Evolutionary conservation across 257 asterid species (phyloP).

Genomic region (Lycium ferocissimum): DNA sequence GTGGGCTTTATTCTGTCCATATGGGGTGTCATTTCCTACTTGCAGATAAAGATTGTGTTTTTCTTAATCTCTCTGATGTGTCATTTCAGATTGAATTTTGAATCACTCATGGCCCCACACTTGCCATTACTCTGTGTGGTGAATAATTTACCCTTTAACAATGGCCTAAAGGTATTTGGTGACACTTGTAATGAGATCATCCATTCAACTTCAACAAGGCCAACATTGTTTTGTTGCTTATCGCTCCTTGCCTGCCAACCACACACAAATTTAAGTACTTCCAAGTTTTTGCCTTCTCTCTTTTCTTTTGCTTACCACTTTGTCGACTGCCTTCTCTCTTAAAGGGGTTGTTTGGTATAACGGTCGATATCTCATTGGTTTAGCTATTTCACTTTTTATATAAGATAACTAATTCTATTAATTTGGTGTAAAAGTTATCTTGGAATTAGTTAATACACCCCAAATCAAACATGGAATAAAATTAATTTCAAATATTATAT

Average conservation of each 20-base stretch:
- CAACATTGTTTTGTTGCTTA: conserved; percentile 3
- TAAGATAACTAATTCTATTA: too few relatives aligned
- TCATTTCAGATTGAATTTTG: not conserved
- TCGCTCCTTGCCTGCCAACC: not conserved
- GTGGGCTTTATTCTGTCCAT: not conserved
- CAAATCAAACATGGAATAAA: too few relatives aligned
- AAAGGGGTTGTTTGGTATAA: too few relatives aligned
- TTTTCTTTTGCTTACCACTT: not conserved
- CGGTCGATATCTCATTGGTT: too few relatives aligned
- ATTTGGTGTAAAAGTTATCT: too few relatives aligned
- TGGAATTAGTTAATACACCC: too few relatives aligned
- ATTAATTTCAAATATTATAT: too few relatives aligned
- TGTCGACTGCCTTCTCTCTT: too few relatives aligned
- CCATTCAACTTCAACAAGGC: conserved; percentile 3
- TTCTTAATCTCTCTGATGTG: not conserved
- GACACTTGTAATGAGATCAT: not conserved
- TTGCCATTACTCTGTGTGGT: conserved; percentile 1
- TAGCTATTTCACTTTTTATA: too few relatives aligned
- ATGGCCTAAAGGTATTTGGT: not conserved
- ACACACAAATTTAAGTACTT: not conserved
- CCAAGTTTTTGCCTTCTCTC: not conserved
- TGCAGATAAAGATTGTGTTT: conserved; percentile 19
- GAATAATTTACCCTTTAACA: not conserved
- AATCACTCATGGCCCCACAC: not conserved
- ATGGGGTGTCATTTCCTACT: conserved; percentile 22